These are phyloP conservation scores for Agaricus subrufescens DNA, from an alignment of 768 basidiomycete genomes.

Conservation along the genomic window DNA sequence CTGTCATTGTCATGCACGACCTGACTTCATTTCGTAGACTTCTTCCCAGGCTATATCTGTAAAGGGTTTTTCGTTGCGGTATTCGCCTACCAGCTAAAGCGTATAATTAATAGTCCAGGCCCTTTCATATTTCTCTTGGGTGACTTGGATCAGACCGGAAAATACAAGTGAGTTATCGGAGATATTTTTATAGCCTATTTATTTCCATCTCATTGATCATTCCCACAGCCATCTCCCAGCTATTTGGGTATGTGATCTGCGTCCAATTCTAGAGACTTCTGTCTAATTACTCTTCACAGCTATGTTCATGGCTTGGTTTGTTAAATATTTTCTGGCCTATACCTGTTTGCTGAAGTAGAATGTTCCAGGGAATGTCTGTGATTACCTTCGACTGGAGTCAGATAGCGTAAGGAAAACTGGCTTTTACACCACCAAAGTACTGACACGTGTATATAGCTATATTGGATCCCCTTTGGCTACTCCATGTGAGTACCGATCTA, in stretches of 20 bases:
- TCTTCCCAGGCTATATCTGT: constrained; percentile 41
- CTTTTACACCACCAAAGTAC: neutral
- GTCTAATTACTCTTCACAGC: constrained; percentile 13
- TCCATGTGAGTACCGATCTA: constrained; percentile 24
- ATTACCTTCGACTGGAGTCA: constrained; percentile 53
- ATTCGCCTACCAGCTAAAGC: neutral
- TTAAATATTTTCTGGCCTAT: constrained; percentile 10
- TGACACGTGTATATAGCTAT: constrained; percentile 18
- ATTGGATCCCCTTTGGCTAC: constrained; percentile 52
- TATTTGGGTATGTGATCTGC: constrained; percentile 35
- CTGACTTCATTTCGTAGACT: constrained; percentile 22
- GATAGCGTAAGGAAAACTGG: constrained; percentile 40
- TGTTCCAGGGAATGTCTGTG: constrained; percentile 35
- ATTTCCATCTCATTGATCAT: neutral
- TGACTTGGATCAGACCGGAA: constrained; percentile 48
- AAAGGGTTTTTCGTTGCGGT: constrained; percentile 2
- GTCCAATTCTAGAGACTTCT: neutral
- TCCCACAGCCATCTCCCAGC: constrained; percentile 34
- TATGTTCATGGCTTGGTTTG: constrained; percentile 43
- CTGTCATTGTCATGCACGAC: neutral
- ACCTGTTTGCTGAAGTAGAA: constrained; percentile 19
- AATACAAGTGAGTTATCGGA: constrained; percentile 33
- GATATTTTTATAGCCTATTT: neutral
- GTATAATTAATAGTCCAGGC: constrained; percentile 32
- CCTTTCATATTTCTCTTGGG: constrained; percentile 56